These are phyloP conservation scores for Chalaropsis thielavioides DNA, from an alignment of 2,329 filamentous ascomycete genomes.

Conservation along the genomic window DNA sequence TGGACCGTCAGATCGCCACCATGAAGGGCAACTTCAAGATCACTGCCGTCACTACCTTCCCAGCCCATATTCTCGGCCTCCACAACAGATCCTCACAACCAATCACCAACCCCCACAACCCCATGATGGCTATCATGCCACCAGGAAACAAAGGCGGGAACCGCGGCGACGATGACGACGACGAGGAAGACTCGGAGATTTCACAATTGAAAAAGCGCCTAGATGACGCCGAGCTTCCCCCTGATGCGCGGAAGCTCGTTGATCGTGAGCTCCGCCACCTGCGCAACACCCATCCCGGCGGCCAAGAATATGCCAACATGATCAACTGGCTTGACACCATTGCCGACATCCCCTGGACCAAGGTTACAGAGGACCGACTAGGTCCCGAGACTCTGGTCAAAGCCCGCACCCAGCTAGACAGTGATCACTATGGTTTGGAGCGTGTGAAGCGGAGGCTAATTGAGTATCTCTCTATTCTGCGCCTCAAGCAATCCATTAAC, in stretches of 20 bases:
- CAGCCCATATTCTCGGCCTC: slow-evolving; percentile 39
- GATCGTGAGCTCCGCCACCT: slow-evolving; percentile 76
- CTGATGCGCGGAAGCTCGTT: slow-evolving; percentile 80
- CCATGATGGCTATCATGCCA: slow-evolving; percentile 26
- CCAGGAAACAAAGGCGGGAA: slow-evolving; percentile 19
- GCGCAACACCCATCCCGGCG: slow-evolving; percentile 89
- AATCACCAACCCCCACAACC: slow-evolving; percentile 23
- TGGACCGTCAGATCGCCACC: slow-evolving; percentile 65
- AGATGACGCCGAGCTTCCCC: slow-evolving; percentile 62
- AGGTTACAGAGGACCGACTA: slow-evolving; percentile 70
- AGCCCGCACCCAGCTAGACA: slow-evolving; percentile 80
- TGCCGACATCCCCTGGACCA: slow-evolving; percentile 84
- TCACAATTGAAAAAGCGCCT: slow-evolving; percentile 84
- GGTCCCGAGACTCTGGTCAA: slow-evolving; percentile 62
- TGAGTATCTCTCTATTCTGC: slow-evolving; percentile 91
- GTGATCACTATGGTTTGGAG: slow-evolving; percentile 91
- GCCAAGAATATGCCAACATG: slow-evolving; percentile 90
- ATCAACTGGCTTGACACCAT: slow-evolving; percentile 89
- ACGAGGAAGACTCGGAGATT: slow-evolving; percentile 76
- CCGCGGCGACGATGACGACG: slow-evolving; percentile 47
- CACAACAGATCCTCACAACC: slow-evolving; percentile 21
- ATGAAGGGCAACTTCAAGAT: slow-evolving; percentile 84
- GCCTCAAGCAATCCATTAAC: slow-evolving; percentile 85
- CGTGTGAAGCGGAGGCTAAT: slow-evolving; percentile 94
- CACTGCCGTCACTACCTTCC: slow-evolving; percentile 57